Percentiles rank a stretch among this genome's conserved stretches.
phyloP scores from a whole-genome alignment of 1,284 basidiomycete species.

The Wallemia ichthyophaga region DNA sequence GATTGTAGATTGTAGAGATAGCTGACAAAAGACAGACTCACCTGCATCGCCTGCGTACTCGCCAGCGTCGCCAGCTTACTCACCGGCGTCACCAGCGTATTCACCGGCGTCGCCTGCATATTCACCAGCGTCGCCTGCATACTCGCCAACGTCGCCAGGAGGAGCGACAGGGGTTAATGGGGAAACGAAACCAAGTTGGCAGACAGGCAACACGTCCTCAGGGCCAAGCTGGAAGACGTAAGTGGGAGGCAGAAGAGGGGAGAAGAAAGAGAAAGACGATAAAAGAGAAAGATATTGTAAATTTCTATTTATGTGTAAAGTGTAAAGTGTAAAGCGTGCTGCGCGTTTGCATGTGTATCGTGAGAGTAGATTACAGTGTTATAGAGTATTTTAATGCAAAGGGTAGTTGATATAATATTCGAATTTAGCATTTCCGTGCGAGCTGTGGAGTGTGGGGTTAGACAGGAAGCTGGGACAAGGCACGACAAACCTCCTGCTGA shows the following conservation, averaged over 20 bases:
- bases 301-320: neutral
- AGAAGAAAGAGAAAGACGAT: no score
- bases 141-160: slow-evolving; percentile 39
- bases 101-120: slow-evolving; percentile 46
- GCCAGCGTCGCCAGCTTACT: slow-evolving; percentile 52
- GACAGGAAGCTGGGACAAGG: no score
- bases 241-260: neutral
- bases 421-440: neutral
- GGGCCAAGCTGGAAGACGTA: neutral
- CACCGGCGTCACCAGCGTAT: slow-evolving; percentile 56
- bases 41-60: slow-evolving; percentile 61
- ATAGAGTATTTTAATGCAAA: no score
- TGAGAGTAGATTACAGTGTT: no score
- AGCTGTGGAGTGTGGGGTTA: no score
- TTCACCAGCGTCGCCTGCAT: slow-evolving; percentile 59
- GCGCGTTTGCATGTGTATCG: neutral
- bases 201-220: neutral
- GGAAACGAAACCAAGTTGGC: neutral
- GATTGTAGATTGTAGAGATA: no score
- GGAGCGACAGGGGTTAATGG: neutral
- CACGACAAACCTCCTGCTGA: neutral
- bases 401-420: no score
- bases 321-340: neutral
- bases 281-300: no score
- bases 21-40: no score